Evolutionary conservation across 441 rosid genomes (phyloP), one percentile per base, ranked within the genome.

Genomic region (Corymbia citriodora): DNA sequence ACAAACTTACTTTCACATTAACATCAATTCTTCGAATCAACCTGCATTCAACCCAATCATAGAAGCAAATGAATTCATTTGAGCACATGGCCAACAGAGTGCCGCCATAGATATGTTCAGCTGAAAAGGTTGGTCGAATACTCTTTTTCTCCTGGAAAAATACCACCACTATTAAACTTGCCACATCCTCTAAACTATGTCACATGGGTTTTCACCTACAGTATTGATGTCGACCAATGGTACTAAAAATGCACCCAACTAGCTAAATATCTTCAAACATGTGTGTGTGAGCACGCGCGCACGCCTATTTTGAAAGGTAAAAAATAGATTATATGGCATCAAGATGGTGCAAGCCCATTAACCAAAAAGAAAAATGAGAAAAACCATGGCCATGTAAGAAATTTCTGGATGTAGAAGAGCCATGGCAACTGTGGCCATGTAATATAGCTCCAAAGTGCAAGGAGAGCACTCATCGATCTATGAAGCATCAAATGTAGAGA

Each of bases 1-100:
- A 40, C 52, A 79, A 79, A 79, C 85, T 79, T 95, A 97, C 99
- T 93, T 98, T 98, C 90, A 98, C 99, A 79, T 95, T 95, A 82
- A 98, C 99, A 94, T 98, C 99, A 93, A 98, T 97, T 81, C 99
- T 95, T 90, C 99, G 95, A 91, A 98, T 96, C 94, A 98, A 93
- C 94, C 99, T 95, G 95, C 99, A 98, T 90, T 98, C 99, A 92
- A 94, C 96, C 99, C 99, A 98, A 94, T 97, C 99, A 93, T 97
- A 97, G 92, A 97, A 98, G 92, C 99, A 98, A 91, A 97, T 97
- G 92, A 98, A 98, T 93, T 97, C 99, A 93, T 94, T 98, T 90
- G 99, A 96, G 95, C 99, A 96, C 99, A 98, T 97, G 57, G 99
- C 99, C 93, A 98, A 93, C 89, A 98, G 93, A 89, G 96, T 95